Percentiles rank a stretch among this genome's conserved stretches.
These are phyloP conservation scores for Pilasporangium apinafurcum DNA, from an alignment of 352 stramenopile genomes.

Conservation along the genomic window DNA sequence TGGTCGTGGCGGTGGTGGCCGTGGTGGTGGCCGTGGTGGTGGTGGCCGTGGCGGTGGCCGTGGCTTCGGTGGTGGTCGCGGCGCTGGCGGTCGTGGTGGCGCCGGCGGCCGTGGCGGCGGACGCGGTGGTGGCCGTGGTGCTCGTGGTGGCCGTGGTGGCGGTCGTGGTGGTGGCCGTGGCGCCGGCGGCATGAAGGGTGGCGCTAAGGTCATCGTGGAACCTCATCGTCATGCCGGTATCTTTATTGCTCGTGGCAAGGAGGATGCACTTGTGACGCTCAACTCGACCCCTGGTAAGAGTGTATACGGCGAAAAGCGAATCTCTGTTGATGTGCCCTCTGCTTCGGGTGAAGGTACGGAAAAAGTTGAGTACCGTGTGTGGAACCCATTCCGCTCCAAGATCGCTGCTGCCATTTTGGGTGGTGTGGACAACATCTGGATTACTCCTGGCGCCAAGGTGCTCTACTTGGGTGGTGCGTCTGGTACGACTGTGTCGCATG, in stretches of 20 bases:
- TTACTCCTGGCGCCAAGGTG: constrained; percentile 96
- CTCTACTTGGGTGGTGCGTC: constrained; percentile 98
- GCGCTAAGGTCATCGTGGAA: constrained; percentile 96
- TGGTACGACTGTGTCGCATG: constrained; percentile 98
- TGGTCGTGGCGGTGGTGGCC: too few relatives aligned
- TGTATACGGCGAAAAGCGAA: constrained; percentile 99
- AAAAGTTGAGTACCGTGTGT: constrained; percentile 99
- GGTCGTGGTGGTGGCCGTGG: constrained; percentile 56
- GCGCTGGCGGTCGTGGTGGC: constrained; percentile 30
- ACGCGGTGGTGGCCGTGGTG: constrained; percentile 20
- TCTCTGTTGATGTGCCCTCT: constrained; percentile 95
- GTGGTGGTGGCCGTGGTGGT: constrained; percentile 48
- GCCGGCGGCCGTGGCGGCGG: constrained; percentile 30
- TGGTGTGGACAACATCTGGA: constrained; percentile 98
- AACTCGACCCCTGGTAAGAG: constrained; percentile 98
- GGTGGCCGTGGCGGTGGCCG: constrained; percentile 39
- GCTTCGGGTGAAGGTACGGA: constrained; percentile 85
- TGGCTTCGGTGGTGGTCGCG: constrained; percentile 35
- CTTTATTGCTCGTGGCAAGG: constrained; percentile 98
- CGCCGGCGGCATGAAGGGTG: constrained; percentile 92
- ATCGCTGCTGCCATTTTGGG: constrained; percentile 98
- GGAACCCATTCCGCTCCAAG: constrained; percentile 99
- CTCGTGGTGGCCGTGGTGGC: constrained; percentile 46
- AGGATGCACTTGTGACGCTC: constrained; percentile 98
- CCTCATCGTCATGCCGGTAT: constrained; percentile 97